These are phyloP conservation scores for Drosera spatulata DNA, from an alignment of 179 eudicot species.

Conservation along the genomic window DNA sequence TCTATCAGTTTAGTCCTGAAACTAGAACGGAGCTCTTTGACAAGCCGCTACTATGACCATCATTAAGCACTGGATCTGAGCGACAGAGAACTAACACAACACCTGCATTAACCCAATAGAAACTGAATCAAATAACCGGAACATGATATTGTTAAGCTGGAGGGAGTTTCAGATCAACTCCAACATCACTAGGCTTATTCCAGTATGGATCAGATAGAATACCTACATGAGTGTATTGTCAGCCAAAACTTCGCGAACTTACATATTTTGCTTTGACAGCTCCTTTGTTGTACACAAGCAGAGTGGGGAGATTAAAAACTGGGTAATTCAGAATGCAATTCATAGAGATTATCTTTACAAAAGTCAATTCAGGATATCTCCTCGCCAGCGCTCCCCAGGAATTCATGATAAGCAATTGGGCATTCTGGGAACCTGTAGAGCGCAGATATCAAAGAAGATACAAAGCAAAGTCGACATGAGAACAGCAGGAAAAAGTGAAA, in stretches of 20 bases:
- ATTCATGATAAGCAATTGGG: slow-evolving; percentile 48
- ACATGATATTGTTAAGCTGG: no score
- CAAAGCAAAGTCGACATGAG: neutral
- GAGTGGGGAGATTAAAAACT: slow-evolving; percentile 82
- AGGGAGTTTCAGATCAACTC: no score
- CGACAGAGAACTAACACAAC: slow-evolving; percentile 84
- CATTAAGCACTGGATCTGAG: slow-evolving; percentile 84
- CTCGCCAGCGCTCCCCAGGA: slow-evolving; percentile 73
- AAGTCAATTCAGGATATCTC: slow-evolving; percentile 75
- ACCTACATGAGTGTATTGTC: slow-evolving; percentile 95
- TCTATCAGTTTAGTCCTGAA: slow-evolving; percentile 64
- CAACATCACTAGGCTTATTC: no score
- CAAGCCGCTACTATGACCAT: slow-evolving; percentile 49
- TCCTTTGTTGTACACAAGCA: slow-evolving; percentile 76
- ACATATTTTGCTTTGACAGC: slow-evolving; percentile 86
- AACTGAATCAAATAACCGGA: no score
- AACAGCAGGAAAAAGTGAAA: neutral
- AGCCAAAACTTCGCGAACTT: slow-evolving; percentile 64
- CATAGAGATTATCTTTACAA: slow-evolving; percentile 86
- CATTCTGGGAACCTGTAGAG: slow-evolving; percentile 50
- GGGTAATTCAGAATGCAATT: slow-evolving; percentile 96
- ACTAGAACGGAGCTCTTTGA: slow-evolving; percentile 58
- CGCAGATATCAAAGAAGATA: neutral
- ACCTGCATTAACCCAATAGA: slow-evolving; percentile 20
- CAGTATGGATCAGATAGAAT: slow-evolving; percentile 8